Conservation (phyloP, 192 early-diverging fungal genomes). For the Diversispora epigaea region DNA sequence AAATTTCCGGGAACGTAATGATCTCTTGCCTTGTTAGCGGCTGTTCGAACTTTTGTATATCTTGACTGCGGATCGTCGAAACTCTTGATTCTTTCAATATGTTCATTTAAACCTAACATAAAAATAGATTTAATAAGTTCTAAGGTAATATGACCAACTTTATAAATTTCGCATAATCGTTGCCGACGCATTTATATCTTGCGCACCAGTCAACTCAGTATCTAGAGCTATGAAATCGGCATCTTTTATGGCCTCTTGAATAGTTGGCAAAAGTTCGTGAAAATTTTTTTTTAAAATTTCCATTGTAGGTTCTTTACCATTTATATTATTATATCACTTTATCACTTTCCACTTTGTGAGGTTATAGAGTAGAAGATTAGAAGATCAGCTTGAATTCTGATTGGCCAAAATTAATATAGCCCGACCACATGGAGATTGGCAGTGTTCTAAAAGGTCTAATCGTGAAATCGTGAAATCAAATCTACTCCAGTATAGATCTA, state of each 20-base stretch:
- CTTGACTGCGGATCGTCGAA: conserved; percentile 38
- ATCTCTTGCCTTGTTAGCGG: conserved; percentile 23
- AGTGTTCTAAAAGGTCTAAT: no score
- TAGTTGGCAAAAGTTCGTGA: conserved; percentile 52
- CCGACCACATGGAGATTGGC: no score
- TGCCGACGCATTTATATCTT: background rate
- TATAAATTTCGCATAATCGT: background rate
- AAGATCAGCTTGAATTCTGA: no score
- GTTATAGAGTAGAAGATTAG: no score
- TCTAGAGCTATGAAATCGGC: conserved; percentile 80
- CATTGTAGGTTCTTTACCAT: conserved; percentile 46
- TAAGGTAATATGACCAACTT: background rate
- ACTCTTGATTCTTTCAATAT: conserved; percentile 30
- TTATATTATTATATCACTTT: background rate
- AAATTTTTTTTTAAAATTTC: conserved; percentile 68
- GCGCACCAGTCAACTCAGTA: conserved; percentile 76
- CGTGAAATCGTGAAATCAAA: no score
- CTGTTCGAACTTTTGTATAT: conserved; percentile 41
- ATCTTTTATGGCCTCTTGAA: conserved; percentile 63
- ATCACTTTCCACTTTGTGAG: no score
- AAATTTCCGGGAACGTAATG: background rate
- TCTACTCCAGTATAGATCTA: no score
- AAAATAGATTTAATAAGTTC: background rate
- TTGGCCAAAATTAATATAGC: no score
- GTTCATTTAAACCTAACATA: conserved; percentile 37